Percentiles rank a stretch among this genome's conserved stretches.
Evolutionary conservation across 2,329 filamentous ascomycete species (phyloP).

Genomic region (Claviceps paspali): DNA sequence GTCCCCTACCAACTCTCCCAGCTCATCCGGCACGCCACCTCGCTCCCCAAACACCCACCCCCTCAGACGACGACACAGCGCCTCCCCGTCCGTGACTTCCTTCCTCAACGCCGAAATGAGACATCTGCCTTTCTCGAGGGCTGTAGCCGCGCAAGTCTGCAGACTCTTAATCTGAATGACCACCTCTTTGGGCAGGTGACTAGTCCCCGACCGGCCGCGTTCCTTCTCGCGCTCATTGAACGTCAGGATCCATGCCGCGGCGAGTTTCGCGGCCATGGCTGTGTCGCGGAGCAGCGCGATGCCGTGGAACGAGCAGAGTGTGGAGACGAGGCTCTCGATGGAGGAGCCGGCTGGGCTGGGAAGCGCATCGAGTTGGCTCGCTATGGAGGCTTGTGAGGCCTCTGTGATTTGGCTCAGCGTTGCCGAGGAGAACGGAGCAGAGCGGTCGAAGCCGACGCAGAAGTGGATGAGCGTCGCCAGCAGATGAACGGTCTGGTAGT

Average conservation of each 20-base stretch:
- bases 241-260: constrained; percentile 18
- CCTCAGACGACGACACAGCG: constrained; percentile 14
- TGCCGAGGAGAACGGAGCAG: constrained; percentile 10
- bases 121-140: constrained; percentile 18
- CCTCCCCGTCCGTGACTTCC: constrained; percentile 11
- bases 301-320: constrained; percentile 20
- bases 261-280: constrained; percentile 17
- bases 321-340: constrained; percentile 9
- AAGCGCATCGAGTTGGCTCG: constrained; percentile 12
- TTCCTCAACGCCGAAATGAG: constrained; percentile 16
- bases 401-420: constrained; percentile 13
- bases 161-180: constrained; percentile 19
- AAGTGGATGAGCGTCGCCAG: constrained; percentile 22
- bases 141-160: constrained; percentile 14
- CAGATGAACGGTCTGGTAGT: constrained; percentile 28
- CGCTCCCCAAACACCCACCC: constrained; percentile 16
- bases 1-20: constrained; percentile 15
- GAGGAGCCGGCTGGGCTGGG: constrained; percentile 4
- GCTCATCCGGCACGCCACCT: constrained; percentile 9
- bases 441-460: constrained; percentile 11
- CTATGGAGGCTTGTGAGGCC: constrained; percentile 13
- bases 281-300: constrained; percentile 24
- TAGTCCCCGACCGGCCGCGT: constrained; percentile 23
- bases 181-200: constrained; percentile 22
- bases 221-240: constrained; percentile 25